phyloP scores from a whole-genome alignment of 768 basidiomycete genomes.

The Russula emetica region DNA sequence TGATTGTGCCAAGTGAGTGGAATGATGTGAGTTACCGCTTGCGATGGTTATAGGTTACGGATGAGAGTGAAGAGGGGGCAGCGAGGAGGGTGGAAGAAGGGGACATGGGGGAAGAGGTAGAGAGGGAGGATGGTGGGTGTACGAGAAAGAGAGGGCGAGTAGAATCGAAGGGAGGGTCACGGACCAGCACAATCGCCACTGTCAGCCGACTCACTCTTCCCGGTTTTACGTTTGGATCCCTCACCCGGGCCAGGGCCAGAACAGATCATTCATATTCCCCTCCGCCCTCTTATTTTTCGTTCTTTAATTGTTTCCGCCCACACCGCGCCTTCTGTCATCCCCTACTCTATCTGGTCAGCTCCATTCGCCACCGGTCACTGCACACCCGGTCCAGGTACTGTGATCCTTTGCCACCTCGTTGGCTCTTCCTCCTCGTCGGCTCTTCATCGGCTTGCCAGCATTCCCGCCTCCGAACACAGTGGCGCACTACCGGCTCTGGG shows the following conservation, averaged over 20 bases:
- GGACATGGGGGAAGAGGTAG: conserved; percentile 8
- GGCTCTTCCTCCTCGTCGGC: conserved; percentile 15
- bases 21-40: conserved; percentile 24
- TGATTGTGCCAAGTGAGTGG: conserved; percentile 5
- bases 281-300: neutral
- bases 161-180: conserved; percentile 23
- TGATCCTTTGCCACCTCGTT: neutral
- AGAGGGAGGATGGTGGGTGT: conserved; percentile 25
- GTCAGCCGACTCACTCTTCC: conserved; percentile 21
- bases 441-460: conserved; percentile 20
- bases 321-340: conserved; percentile 1
- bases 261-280: neutral
- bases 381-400: too few relatives aligned
- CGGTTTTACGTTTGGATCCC: conserved; percentile 14
- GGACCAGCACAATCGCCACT: conserved; percentile 19
- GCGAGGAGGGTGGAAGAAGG: neutral
- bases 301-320: conserved; percentile 8
- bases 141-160: conserved; percentile 20
- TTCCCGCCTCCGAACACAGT: neutral
- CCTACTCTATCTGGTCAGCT: neutral
- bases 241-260: neutral
- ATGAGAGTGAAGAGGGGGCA: conserved; percentile 2
- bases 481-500: conserved; percentile 14
- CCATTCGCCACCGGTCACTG: too few relatives aligned
- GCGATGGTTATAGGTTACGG: conserved; percentile 20